These are phyloP conservation scores for Trypethelium eluteriae DNA, from an alignment of 495 filamentous ascomycete genomes.

Conservation along the genomic window DNA sequence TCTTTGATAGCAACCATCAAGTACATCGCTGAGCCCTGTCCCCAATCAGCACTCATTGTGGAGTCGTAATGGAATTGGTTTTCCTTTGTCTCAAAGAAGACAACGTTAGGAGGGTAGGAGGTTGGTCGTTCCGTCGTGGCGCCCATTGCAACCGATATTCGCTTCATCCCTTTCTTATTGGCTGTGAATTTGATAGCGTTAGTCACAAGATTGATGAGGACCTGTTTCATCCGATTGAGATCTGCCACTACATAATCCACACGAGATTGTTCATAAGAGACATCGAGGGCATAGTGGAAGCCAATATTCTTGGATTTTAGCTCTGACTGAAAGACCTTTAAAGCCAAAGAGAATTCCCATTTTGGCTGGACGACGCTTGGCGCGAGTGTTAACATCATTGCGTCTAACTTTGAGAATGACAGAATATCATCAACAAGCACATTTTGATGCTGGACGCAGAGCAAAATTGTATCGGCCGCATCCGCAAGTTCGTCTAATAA, in stretches of 20 bases:
- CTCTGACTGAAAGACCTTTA: conserved; percentile 36
- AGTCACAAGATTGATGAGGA: conserved; percentile 35
- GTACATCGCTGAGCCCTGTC: conserved; percentile 29
- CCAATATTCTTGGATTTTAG: conserved; percentile 30
- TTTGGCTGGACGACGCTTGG: conserved; percentile 29
- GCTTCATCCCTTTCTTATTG: conserved; percentile 25
- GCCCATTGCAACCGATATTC: conserved; percentile 28
- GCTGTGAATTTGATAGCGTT: conserved; percentile 39
- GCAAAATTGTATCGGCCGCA: conserved; percentile 32
- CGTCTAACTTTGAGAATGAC: conserved; percentile 35
- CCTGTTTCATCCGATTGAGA: conserved; percentile 31
- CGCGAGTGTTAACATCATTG: conserved; percentile 33
- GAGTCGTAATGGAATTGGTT: conserved; percentile 27
- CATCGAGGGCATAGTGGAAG: conserved; percentile 30
- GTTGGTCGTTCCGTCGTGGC: conserved; percentile 28
- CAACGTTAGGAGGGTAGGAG: conserved; percentile 32
- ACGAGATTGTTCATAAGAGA: conserved; percentile 25
- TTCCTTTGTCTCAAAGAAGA: conserved; percentile 29
- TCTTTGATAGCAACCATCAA: conserved; percentile 36
- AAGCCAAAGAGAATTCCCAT: conserved; percentile 23
- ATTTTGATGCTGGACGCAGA: conserved; percentile 33
- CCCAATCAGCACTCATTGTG: conserved; percentile 31
- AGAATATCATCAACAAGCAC: conserved; percentile 36
- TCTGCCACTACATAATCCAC: conserved; percentile 34
- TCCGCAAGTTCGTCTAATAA: conserved; percentile 25